Evolutionary conservation across 768 basidiomycete species (phyloP).

Genomic region (Paxillus rubicundulus): DNA sequence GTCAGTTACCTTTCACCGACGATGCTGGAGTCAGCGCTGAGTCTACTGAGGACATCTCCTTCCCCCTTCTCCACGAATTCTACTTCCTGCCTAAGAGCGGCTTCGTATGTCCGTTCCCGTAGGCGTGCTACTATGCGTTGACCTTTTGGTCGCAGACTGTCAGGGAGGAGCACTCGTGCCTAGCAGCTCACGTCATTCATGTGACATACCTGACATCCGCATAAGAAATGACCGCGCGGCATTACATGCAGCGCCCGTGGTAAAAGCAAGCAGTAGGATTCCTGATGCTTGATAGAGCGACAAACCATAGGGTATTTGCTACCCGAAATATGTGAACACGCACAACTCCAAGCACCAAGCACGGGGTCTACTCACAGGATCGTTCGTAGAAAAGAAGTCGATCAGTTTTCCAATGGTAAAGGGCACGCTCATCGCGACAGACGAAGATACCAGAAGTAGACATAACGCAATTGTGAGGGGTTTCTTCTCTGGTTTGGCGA

Average conservation of each 20-base stretch:
- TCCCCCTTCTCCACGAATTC: slow-evolving; percentile 92
- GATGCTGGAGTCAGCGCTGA: slow-evolving; percentile 89
- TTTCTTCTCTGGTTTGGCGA: slow-evolving; percentile 82
- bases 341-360: slow-evolving; percentile 22
- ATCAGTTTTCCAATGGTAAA: slow-evolving; percentile 93
- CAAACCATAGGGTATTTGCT: slow-evolving; percentile 81
- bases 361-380: slow-evolving; percentile 49
- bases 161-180: background rate
- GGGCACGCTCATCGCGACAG: slow-evolving; percentile 90
- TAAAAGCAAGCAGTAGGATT: slow-evolving; percentile 71
- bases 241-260: slow-evolving; percentile 84
- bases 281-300: slow-evolving; percentile 79
- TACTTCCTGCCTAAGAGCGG: slow-evolving; percentile 86
- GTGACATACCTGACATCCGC: slow-evolving; percentile 68
- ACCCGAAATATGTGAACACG: background rate
- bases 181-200: background rate
- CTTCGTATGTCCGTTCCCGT: slow-evolving; percentile 77
- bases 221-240: slow-evolving; percentile 81
- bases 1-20: slow-evolving; percentile 80
- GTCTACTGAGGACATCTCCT: slow-evolving; percentile 88
- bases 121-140: slow-evolving; percentile 90
- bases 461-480: slow-evolving; percentile 75
- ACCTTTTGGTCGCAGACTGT: slow-evolving; percentile 36
- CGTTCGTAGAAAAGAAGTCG: slow-evolving; percentile 79
- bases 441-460: slow-evolving; percentile 79